Evolutionary conservation across 2,329 filamentous ascomycete genomes (phyloP).

Genomic region (Neobulgaria alba): DNA sequence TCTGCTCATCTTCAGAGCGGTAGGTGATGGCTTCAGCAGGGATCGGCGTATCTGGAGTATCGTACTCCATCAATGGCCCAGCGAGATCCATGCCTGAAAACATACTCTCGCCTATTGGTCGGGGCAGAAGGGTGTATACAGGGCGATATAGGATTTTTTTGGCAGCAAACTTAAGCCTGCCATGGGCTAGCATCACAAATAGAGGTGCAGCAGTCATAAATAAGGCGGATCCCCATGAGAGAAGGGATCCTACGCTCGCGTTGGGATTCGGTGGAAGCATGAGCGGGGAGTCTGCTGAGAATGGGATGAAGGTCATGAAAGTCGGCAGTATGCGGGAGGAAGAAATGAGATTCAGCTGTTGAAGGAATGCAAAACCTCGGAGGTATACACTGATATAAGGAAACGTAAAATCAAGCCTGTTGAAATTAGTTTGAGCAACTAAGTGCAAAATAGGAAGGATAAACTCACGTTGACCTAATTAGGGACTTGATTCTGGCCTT

Average conservation of each 20-base stretch:
- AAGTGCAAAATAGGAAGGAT: background rate
- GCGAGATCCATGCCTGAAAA: constrained; percentile 16
- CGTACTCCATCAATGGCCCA: constrained; percentile 16
- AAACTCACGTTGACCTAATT: constrained; percentile 12
- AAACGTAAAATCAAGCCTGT: constrained; percentile 18
- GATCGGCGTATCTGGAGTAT: constrained; percentile 14
- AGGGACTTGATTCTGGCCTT: background rate
- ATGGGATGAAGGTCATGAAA: constrained; percentile 24
- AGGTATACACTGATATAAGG: constrained; percentile 23
- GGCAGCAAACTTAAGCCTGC: constrained; percentile 18
- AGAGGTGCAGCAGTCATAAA: constrained; percentile 19
- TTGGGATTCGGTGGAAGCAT: constrained; percentile 12
- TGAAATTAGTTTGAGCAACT: constrained; percentile 9
- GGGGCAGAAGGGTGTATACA: constrained; percentile 25
- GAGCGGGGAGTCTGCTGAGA: constrained; percentile 22
- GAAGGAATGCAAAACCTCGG: constrained; percentile 26
- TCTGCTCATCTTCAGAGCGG: constrained; percentile 19
- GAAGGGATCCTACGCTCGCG: constrained; percentile 7
- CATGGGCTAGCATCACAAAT: constrained; percentile 18
- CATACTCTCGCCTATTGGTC: constrained; percentile 24
- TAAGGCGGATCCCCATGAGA: constrained; percentile 14
- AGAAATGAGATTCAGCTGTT: constrained; percentile 26
- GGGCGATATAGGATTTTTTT: constrained; percentile 21
- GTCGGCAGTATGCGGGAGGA: constrained; percentile 16
- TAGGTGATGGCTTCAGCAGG: background rate